phyloP scores from a whole-genome alignment of 1,284 basidiomycete genomes.

The Limonomyces culmigenus region DNA sequence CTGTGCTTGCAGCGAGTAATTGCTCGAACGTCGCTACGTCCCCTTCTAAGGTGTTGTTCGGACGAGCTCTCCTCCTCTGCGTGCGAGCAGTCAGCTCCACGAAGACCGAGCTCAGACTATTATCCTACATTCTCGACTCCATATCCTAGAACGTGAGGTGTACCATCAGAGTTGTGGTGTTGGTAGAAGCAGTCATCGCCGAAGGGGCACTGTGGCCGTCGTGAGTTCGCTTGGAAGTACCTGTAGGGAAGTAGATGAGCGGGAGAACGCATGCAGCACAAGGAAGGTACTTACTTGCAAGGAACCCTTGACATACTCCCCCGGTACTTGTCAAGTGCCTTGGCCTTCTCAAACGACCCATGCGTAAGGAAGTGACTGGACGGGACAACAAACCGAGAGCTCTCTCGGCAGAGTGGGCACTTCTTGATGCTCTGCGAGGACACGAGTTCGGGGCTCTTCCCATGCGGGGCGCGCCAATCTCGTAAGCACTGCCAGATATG shows the following conservation, averaged over 20 bases:
- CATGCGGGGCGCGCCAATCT: conserved; percentile 46
- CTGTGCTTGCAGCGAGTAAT: no score
- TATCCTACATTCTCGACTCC: no score
- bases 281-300: no score
- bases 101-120: no score
- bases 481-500: no score
- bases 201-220: conserved; percentile 46
- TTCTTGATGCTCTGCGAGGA: conserved; percentile 45
- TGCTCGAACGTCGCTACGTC: no score
- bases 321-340: conserved; percentile 38
- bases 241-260: conserved; percentile 54
- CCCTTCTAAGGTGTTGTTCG: no score
- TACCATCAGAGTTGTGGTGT: conserved; percentile 48
- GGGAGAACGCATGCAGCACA: no score
- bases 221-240: conserved; percentile 39
- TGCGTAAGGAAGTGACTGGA: conserved; percentile 46
- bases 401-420: conserved; percentile 54
- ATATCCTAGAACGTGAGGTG: conserved; percentile 31
- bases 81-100: no score
- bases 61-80: no score
- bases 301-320: conserved; percentile 48
- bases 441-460: conserved; percentile 31
- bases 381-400: conserved; percentile 49
- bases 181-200: conserved; percentile 64
- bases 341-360: conserved; percentile 31